Base-by-base conservation (phyloP, 1,284 basidiomycete species). In the Bjerkandera adusta region DNA sequence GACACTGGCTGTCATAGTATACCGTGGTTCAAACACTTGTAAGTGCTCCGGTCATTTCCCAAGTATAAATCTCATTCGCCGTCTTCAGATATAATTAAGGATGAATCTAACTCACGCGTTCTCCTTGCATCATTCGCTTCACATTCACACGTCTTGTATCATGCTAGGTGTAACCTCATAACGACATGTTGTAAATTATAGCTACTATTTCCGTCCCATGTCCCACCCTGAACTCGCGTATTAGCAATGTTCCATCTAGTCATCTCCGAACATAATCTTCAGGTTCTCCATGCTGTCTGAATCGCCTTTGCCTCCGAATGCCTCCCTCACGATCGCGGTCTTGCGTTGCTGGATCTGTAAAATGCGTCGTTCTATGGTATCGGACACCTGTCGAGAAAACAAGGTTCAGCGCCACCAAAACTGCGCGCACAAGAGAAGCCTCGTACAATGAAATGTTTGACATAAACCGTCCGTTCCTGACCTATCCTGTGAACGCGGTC, bases 301-400 rank as follows among this genome's bases (percentile, higher is more conserved):
- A 53, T 86, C 82, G 7, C 51, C 63, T 42, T 67, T 60, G 16
- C 83, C 81, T 30, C 81, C 76, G 61, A 90, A 87, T 0, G 88
- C 89, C 59, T 85, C 87, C 59, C 83, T 84, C 27, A 92, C 79
- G 37, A 96, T 85, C 3, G 89, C 90, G 0, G 82, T 89, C 67
- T 96, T 96, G 29, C 90, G 75, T 59, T 86, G 85, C 65, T 96
- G 96, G 41, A 99, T 97, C 61, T 87, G 81, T 25, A 93, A 68
- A 51, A 93, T 90, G 10, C 88, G 80, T 4, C 83, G 85, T 62
- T 93, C 90, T 40, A 90, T 86, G 0, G 87, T 91, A 49, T 82
- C 69, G 6, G 75, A 67, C 4, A 90, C 70, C 86, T 89, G 50
- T 15, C 15, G n/a, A 34, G 20, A 16, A n/a, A n/a, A n/a, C n/a